phyloP scores from a whole-genome alignment of 2,329 filamentous ascomycete species.

The Neonectria ditissima region DNA sequence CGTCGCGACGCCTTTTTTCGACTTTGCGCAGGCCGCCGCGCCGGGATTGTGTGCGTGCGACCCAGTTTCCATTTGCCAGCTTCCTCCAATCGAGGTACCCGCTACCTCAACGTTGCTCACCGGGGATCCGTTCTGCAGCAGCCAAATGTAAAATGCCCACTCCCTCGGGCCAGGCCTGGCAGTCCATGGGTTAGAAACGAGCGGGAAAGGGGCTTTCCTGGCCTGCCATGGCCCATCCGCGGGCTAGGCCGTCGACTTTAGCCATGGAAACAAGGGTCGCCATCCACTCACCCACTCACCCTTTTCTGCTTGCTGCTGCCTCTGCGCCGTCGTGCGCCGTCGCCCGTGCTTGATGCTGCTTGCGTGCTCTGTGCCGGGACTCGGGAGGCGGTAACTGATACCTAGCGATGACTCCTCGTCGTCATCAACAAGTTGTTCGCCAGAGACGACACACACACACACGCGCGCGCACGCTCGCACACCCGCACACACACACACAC shows the following conservation, averaged over 20 bases:
- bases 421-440: constrained; percentile 22
- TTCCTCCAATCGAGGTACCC: constrained; percentile 35
- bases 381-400: constrained; percentile 25
- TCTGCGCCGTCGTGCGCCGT: background rate
- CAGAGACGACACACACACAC: background rate
- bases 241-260: constrained; percentile 7
- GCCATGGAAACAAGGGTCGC: constrained; percentile 12
- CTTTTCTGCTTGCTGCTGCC: constrained; percentile 7
- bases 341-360: background rate
- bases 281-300: constrained; percentile 7
- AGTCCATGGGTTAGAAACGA: constrained; percentile 6
- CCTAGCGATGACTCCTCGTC: constrained; percentile 25
- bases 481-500: constrained; percentile 16
- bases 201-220: background rate
- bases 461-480: constrained; percentile 6
- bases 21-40: constrained; percentile 42
- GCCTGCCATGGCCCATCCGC: background rate
- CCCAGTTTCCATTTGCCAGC: constrained; percentile 42
- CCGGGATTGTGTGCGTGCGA: constrained; percentile 43
- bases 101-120: constrained; percentile 24
- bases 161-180: constrained; percentile 26
- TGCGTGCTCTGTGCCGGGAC: constrained; percentile 4
- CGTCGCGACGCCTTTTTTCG: constrained; percentile 43
- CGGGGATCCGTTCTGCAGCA: constrained; percentile 34
- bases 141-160: constrained; percentile 33